Evolutionary conservation across 148 eudicot genomes (phyloP).

Genomic region (Fagopyrum homotropicum): DNA sequence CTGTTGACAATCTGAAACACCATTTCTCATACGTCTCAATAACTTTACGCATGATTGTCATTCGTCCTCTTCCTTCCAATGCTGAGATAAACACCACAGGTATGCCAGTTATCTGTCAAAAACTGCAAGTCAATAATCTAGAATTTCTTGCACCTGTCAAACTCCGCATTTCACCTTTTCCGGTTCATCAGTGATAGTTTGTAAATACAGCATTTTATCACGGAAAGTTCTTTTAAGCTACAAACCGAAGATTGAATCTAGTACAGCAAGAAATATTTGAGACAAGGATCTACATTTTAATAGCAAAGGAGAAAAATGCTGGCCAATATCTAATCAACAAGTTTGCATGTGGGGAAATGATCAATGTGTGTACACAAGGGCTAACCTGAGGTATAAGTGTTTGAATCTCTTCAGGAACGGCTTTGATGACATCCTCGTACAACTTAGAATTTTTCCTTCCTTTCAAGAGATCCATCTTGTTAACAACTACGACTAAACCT

Average conservation of each 20-base stretch:
- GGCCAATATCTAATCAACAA: not conserved
- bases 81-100: slow-evolving; percentile 94
- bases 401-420: slow-evolving; percentile 89
- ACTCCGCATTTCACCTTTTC: not conserved
- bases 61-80: slow-evolving; percentile 70
- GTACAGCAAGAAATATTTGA: not conserved
- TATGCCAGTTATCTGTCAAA: slow-evolving; percentile 70
- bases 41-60: slow-evolving; percentile 65
- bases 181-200: too few relatives aligned
- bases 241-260: not conserved
- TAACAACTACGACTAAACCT: slow-evolving; percentile 80
- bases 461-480: slow-evolving; percentile 85
- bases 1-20: slow-evolving; percentile 83
- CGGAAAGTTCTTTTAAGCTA: too few relatives aligned
- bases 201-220: too few relatives aligned
- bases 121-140: not conserved
- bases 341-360: not conserved
- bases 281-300: not conserved
- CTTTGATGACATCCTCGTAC: slow-evolving; percentile 53
- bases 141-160: not conserved
- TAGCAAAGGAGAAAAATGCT: not conserved
- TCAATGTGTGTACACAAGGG: not conserved
- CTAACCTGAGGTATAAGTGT: slow-evolving; percentile 89
- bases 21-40: slow-evolving; percentile 81
- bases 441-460: slow-evolving; percentile 40